phyloP scores from a whole-genome alignment of 176 grass and related monocot species.

The Lolium rigidum region DNA sequence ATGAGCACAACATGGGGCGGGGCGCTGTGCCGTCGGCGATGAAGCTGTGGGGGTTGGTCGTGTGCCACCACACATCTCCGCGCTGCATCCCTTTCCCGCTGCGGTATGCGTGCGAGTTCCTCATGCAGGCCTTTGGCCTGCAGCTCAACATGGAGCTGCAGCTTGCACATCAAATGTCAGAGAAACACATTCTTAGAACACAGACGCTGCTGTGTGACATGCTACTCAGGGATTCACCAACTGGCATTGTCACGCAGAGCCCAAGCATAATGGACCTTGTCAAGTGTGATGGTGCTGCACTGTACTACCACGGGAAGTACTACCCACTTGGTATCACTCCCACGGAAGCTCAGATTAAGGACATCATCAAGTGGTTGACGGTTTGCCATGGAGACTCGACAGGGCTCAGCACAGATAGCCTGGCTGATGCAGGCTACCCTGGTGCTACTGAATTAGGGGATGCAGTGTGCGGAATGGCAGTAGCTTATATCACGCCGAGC shows the following conservation, averaged over 20 bases:
- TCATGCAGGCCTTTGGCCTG: constrained; percentile 95
- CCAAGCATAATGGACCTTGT: constrained; percentile 99
- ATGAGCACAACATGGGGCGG: constrained; percentile 49
- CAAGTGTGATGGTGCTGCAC: constrained; percentile 93
- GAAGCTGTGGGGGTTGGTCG: constrained; percentile 98
- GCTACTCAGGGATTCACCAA: constrained; percentile 90
- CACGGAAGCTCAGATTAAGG: constrained; percentile 82
- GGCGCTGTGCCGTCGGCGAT: constrained; percentile 52
- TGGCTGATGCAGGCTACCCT: constrained; percentile 86
- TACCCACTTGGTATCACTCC: constrained; percentile 86
- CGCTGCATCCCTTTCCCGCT: constrained; percentile 89
- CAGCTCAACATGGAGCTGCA: constrained; percentile 99
- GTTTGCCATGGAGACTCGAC: constrained; percentile 80
- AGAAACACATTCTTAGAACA: constrained; percentile 90
- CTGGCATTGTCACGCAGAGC: constrained; percentile 92
- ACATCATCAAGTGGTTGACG: constrained; percentile 85
- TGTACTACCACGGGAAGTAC: constrained; percentile 87
- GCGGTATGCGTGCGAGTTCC: constrained; percentile 93
- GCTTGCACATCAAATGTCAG: constrained; percentile 79
- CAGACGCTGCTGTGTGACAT: constrained; percentile 97
- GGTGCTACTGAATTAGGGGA: constrained; percentile 80
- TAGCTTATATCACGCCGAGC: constrained; percentile 82
- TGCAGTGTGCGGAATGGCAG: constrained; percentile 92
- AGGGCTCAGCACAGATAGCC: constrained; percentile 91
- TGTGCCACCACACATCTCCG: constrained; percentile 94